phyloP scores from a whole-genome alignment of 345 rosid genomes.

The Gossypium herbaceum region DNA sequence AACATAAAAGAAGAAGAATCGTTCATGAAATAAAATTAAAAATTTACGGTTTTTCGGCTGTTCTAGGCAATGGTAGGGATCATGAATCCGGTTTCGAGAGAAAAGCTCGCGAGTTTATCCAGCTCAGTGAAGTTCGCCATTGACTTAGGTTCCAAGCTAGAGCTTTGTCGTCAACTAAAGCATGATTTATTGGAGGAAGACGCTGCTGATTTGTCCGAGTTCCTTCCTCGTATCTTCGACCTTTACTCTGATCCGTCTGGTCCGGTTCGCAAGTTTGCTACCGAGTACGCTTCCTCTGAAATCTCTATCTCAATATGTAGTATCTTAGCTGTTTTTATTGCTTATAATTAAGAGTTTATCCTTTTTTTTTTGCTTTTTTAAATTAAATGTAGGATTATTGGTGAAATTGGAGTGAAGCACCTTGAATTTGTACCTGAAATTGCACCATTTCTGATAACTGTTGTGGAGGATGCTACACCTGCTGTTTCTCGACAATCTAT shows the following conservation, averaged over 20 bases:
- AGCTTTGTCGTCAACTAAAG: slow-evolving; percentile 51
- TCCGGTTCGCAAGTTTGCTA: slow-evolving; percentile 75
- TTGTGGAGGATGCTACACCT: slow-evolving; percentile 69
- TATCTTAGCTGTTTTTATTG: neutral
- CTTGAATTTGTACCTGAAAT: slow-evolving; percentile 68
- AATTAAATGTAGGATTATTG: slow-evolving; percentile 57
- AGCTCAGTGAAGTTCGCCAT: slow-evolving; percentile 51
- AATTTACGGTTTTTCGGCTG: neutral
- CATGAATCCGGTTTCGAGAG: slow-evolving; percentile 45
- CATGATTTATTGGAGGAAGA: slow-evolving; percentile 43
- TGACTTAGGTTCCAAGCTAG: slow-evolving; percentile 66
- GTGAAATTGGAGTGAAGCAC: slow-evolving; percentile 74
- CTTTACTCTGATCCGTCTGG: slow-evolving; percentile 57
- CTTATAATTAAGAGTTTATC: neutral
- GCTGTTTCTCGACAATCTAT: slow-evolving; percentile 89
- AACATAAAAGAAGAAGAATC: neutral
- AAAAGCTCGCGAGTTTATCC: slow-evolving; percentile 48
- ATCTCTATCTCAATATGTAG: neutral
- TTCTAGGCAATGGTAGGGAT: slow-evolving; percentile 44
- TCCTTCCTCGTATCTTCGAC: slow-evolving; percentile 72
- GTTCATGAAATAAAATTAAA: neutral
- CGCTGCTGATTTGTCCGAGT: slow-evolving; percentile 41
- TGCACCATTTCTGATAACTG: slow-evolving; percentile 62
- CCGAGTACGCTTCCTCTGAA: slow-evolving; percentile 44
- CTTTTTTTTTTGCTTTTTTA: neutral